Evolutionary conservation across 495 filamentous ascomycete genomes (phyloP).

Genomic region (Penicillium lividum): DNA sequence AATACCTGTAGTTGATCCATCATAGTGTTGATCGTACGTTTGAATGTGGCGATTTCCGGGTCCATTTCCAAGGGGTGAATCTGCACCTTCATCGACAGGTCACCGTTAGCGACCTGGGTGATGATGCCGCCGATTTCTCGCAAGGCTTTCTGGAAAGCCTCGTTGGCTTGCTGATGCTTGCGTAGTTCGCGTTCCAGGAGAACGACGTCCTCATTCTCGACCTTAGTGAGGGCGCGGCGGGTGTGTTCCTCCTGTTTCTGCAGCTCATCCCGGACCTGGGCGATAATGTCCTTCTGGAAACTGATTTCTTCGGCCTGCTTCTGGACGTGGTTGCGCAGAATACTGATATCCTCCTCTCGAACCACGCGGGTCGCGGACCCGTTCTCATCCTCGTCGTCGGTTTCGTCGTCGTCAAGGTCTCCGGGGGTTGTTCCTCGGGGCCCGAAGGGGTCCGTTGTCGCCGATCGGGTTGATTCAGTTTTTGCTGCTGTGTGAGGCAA

Average conservation of each 20-base stretch:
- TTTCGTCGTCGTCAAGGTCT: constrained; percentile 43
- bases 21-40: constrained; percentile 96
- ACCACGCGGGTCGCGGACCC: constrained; percentile 46
- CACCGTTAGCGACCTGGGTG: constrained; percentile 91
- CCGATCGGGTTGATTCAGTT: constrained; percentile 32
- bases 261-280: constrained; percentile 65
- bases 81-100: constrained; percentile 95
- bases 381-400: constrained; percentile 43
- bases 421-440: constrained; percentile 31
- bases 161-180: constrained; percentile 97
- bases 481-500: constrained; percentile 43
- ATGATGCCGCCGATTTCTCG: constrained; percentile 97
- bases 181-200: constrained; percentile 84
- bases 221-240: constrained; percentile 53
- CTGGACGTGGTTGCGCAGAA: constrained; percentile 72
- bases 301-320: constrained; percentile 78
- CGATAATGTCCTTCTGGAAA: constrained; percentile 69
- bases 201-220: constrained; percentile 65
- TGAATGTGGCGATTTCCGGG: constrained; percentile 99
- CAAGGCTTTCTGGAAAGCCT: constrained; percentile 96
- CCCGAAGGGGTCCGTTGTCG: constrained; percentile 28
- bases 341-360: constrained; percentile 69
- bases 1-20: constrained; percentile 98
- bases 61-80: constrained; percentile 98
- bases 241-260: constrained; percentile 64